These are phyloP conservation scores for Penicillium sp. DNA, from an alignment of 2,329 filamentous ascomycete genomes.

Conservation along the genomic window DNA sequence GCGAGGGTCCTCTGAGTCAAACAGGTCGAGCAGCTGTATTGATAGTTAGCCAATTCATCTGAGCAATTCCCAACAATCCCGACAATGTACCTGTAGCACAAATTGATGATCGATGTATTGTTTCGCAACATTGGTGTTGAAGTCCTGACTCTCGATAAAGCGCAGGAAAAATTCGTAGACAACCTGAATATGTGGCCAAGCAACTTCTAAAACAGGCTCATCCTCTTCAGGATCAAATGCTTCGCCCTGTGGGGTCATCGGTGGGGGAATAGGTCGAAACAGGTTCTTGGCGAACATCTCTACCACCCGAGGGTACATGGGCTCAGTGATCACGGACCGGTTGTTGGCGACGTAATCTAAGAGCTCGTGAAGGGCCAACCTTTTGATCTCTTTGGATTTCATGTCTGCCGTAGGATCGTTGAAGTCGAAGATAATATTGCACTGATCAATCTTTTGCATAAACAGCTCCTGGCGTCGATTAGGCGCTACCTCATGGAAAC, in stretches of 20 bases:
- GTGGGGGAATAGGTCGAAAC: slow-evolving; percentile 93
- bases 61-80: background rate
- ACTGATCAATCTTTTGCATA: slow-evolving; percentile 99
- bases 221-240: slow-evolving; percentile 98
- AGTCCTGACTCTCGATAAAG: slow-evolving; percentile 99
- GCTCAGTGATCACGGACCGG: slow-evolving; percentile 94
- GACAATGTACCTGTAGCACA: slow-evolving; percentile 66
- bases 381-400: slow-evolving; percentile 99
- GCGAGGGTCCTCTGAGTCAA: slow-evolving; percentile 95
- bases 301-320: slow-evolving; percentile 97
- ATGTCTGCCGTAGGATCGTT: slow-evolving; percentile 97
- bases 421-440: slow-evolving; percentile 99
- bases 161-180: slow-evolving; percentile 99
- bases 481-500: slow-evolving; percentile 95
- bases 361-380: slow-evolving; percentile 89
- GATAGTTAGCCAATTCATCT: slow-evolving; percentile 9
- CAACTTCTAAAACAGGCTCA: slow-evolving; percentile 94
- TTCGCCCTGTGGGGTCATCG: slow-evolving; percentile 95
- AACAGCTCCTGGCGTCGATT: slow-evolving; percentile 94
- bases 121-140: slow-evolving; percentile 99
- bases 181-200: slow-evolving; percentile 98
- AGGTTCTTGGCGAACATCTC: slow-evolving; percentile 99
- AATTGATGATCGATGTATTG: slow-evolving; percentile 98
- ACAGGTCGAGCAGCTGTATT: slow-evolving; percentile 79
- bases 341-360: slow-evolving; percentile 99